Evolutionary conservation across 2,329 filamentous ascomycete genomes (phyloP).

Genomic region (Cladosporium sp.): DNA sequence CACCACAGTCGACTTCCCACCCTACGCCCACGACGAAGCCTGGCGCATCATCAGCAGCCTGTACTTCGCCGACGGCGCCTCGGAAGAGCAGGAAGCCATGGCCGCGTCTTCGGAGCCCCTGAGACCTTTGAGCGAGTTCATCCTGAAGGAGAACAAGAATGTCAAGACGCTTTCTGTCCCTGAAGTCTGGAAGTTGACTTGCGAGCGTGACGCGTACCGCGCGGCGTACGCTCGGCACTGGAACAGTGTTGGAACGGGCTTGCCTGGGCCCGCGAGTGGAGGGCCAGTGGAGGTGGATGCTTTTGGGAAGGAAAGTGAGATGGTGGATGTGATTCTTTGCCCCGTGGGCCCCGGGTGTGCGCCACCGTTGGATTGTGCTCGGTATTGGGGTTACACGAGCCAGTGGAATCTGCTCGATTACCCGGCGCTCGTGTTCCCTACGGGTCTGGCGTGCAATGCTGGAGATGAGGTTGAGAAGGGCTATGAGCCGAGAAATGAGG

Average conservation of each 20-base stretch:
- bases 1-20: conserved; percentile 47
- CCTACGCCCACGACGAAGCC: conserved; percentile 44
- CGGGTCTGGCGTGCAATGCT: conserved; percentile 38
- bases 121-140: conserved; percentile 53
- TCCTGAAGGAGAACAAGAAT: conserved; percentile 50
- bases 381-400: conserved; percentile 59
- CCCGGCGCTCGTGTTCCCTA: conserved; percentile 55
- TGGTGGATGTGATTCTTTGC: conserved; percentile 57
- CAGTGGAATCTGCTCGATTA: conserved; percentile 63
- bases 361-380: conserved; percentile 48
- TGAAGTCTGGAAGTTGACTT: conserved; percentile 39
- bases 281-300: conserved; percentile 15
- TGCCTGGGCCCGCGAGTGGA: conserved; percentile 15
- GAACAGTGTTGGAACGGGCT: conserved; percentile 33
- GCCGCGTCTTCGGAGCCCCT: conserved; percentile 51
- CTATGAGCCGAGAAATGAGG: conserved; percentile 37
- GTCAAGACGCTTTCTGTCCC: conserved; percentile 37
- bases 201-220: conserved; percentile 11
- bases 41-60: conserved; percentile 43
- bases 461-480: conserved; percentile 35
- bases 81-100: conserved; percentile 47
- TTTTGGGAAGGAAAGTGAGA: conserved; percentile 21
- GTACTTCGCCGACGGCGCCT: conserved; percentile 57
- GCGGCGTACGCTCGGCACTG: conserved; percentile 5
- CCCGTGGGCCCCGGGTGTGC: conserved; percentile 52